Percentiles rank a stretch among this genome's conserved stretches.
Conservation (phyloP, 2,329 filamentous ascomycete species). For the Onygenales sp. region DNA sequence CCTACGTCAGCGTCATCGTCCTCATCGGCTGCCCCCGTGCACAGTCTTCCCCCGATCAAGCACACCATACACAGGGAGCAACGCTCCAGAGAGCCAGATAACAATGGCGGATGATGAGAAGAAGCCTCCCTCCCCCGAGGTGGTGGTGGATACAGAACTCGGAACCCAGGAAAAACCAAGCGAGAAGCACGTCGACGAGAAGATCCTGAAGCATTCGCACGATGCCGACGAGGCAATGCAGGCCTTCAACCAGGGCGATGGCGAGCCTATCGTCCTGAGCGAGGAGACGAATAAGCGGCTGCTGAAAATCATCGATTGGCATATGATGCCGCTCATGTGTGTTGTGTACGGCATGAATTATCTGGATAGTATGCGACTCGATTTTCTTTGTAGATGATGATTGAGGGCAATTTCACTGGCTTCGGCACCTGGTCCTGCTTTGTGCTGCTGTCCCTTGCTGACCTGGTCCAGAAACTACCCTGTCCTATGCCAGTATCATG, state of each 20-base stretch:
- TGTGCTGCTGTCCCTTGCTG: conserved; percentile 25
- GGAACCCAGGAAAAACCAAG: neutral
- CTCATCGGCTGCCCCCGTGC: too few species aligned
- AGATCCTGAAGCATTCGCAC: conserved; percentile 40
- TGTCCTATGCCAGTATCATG: conserved; percentile 45
- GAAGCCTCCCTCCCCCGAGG: too few species aligned
- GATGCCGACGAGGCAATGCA: conserved; percentile 55
- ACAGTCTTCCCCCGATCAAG: too few species aligned
- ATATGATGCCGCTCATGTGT: conserved; percentile 52
- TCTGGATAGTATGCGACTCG: conserved; percentile 35
- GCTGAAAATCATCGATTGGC: conserved; percentile 52
- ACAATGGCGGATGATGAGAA: too few species aligned
- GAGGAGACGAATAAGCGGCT: conserved; percentile 50
- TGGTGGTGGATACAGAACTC: too few species aligned
- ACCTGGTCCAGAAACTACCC: conserved; percentile 10
- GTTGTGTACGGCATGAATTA: conserved; percentile 51
- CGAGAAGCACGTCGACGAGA: conserved; percentile 16
- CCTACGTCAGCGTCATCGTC: too few species aligned
- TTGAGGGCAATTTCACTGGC: neutral
- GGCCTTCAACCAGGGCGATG: conserved; percentile 41
- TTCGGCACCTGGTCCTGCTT: neutral
- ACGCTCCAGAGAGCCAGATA: too few species aligned
- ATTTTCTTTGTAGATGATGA: neutral
- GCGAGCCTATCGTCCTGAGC: conserved; percentile 44
- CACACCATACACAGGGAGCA: too few species aligned